These are phyloP conservation scores for Metschnikowia henanensis DNA, from an alignment of 805 yeast genomes.

Conservation along the genomic window DNA sequence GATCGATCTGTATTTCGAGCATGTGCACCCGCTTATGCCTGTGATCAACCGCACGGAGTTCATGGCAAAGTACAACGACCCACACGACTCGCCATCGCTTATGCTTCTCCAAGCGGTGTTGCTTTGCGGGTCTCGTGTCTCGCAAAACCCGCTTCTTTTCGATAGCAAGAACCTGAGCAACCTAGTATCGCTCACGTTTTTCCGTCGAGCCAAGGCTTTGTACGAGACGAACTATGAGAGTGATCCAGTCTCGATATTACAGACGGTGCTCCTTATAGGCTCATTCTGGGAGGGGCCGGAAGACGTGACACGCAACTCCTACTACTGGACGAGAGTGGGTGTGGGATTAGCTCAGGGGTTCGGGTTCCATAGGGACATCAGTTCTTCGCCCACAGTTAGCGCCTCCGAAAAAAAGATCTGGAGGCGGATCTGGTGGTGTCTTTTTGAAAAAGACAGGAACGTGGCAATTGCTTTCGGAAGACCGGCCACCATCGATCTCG, in stretches of 20 bases:
- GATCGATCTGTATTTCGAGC: constrained; percentile 59
- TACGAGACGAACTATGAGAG: constrained; percentile 69
- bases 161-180: constrained; percentile 54
- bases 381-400: constrained; percentile 39
- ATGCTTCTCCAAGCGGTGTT: constrained; percentile 65
- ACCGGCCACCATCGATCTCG: constrained; percentile 65
- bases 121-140: constrained; percentile 65
- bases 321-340: constrained; percentile 71
- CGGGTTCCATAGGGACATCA: constrained; percentile 67
- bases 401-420: constrained; percentile 47
- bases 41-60: constrained; percentile 63
- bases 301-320: constrained; percentile 62
- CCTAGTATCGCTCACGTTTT: constrained; percentile 51
- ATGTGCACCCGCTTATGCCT: constrained; percentile 69
- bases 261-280: constrained; percentile 60
- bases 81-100: constrained; percentile 59
- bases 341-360: constrained; percentile 70
- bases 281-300: constrained; percentile 77
- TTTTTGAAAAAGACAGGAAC: constrained; percentile 68
- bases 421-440: constrained; percentile 76
- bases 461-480: constrained; percentile 75
- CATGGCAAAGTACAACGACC: constrained; percentile 54
- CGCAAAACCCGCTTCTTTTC: constrained; percentile 49
- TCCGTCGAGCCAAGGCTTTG: constrained; percentile 73
- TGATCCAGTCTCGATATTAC: constrained; percentile 61